Base-by-base conservation (phyloP, 2,329 filamentous ascomycete genomes). In the Teratosphaeriaceae sp. region DNA sequence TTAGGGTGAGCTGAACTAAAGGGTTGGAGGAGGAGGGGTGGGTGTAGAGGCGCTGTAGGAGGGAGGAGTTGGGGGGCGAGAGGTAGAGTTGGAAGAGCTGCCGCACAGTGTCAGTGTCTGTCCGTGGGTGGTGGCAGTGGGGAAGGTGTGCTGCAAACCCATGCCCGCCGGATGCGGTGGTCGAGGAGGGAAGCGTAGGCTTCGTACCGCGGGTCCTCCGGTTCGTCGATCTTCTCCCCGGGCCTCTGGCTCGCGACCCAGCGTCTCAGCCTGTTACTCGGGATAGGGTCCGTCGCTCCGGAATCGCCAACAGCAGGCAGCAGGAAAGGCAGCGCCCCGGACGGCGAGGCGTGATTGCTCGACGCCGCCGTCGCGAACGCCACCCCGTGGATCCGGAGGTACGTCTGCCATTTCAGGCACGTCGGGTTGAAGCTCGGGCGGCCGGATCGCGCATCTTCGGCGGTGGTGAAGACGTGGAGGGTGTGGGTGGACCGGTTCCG, bases 341-440 rank as follows among this genome's bases (percentile, higher is more conserved):
- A 84, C 0, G 90, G 90, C 2, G 89, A 95, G 40, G 90, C 88
- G 70, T 97, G 92, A 65, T 97, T 97, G 55, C 80, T 94, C 3
- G 88, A 94, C 3, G 86, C 68, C 5, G 79, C 70, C 40, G 83
- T 70, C 41, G 71, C 71, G 62, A 89, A 84, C 3, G 79, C 66
- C 45, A 95, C 72, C 30, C 76, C 76, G 39, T 80, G 76, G 56
- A 96, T 86, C 56, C 79, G 85, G 48, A 98, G 75, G 64, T 88
- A 92, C 22, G 88, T 82, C 85, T 97, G 92, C 88, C 88, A 97
- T 71, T 90, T 95, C 59, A 97, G 72, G 70, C 92, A 98, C 45
- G 82, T 80, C 9, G 92, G 92, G 62, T 97, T 97, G 68, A 84
- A 94, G 51, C 87, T 94, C 20, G 88, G 85, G 22, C 71, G 67